Base-by-base conservation (phyloP, 1,284 basidiomycete species). In the Pyrrhoderma noxium region DNA sequence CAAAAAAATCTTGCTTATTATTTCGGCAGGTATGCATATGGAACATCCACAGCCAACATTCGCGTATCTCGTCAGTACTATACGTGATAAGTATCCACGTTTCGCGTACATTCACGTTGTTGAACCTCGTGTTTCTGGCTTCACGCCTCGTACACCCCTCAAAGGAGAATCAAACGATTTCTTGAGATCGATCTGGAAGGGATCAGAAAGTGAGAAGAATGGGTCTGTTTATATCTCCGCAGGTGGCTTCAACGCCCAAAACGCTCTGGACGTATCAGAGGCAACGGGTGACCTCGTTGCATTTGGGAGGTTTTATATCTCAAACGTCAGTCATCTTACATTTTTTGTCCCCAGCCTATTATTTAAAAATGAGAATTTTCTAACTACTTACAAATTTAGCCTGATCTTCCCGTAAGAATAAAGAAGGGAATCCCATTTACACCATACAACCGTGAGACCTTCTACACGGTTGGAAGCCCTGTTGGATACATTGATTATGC, bases 31-130 rank as follows among this genome's bases (percentile, higher is more conserved):
- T 25, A 69, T 70, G 62, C 56, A 61, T 59, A 67, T 69, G 60
- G 54, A 59, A 23, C 62, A 72, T 54, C 70, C 73, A 0, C 56
- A 70, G 16, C 67, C 70, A 8, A 70, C 70, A 36, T 75, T 72
- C 59, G 56, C 61, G 3, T 61, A 71, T 54, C 59, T 75, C 43
- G 62, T 71, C 16, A 55, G 60, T 0, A 44, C 58, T 3, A 52
- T 74, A 8, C 62, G 63, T 23, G 49, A 59, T 3, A 48, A 53
- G 1, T 70, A 74, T 59, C 74, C 79, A 16, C 59, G 70, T 8
- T 64, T 83, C 9, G 77, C 77, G 1, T 85, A 81, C 59, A 53
- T 82, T 16, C 83, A 86, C 59, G 64, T 74, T 37, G 64, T 78
- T 25, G 80, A 82, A 59, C 52, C 52, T 13, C 52, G 52, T 9